Conservation (phyloP, 176 grass and related monocot species). For the Juncus effusus region DNA sequence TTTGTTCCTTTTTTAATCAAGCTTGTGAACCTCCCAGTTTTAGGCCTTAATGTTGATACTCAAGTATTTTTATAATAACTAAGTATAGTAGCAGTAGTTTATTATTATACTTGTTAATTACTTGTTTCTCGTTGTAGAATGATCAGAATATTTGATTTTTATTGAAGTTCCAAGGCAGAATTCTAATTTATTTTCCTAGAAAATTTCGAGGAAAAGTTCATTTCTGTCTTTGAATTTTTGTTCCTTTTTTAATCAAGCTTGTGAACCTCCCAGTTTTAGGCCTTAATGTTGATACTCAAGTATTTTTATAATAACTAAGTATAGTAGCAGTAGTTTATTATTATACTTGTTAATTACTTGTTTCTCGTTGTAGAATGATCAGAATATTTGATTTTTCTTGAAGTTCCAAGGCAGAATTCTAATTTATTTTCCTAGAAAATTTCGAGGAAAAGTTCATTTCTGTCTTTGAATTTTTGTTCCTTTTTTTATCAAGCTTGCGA, state of each 20-base stretch:
- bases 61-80: too few species aligned
- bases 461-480: neutral
- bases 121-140: too few species aligned
- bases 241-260: neutral
- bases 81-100: too few species aligned
- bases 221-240: neutral
- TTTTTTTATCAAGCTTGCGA: neutral
- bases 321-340: too few species aligned
- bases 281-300: neutral
- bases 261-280: neutral
- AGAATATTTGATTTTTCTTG: neutral
- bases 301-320: neutral
- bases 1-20: neutral
- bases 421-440: neutral
- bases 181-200: neutral
- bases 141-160: neutral
- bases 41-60: neutral
- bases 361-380: too few species aligned
- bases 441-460: neutral
- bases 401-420: neutral
- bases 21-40: neutral
- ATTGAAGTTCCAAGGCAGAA: neutral
- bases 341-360: too few species aligned
- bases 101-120: too few species aligned
- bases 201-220: neutral